A percentile compares a stretch with the other conserved stretches of the same genome.
Evolutionary conservation across 805 yeast species (phyloP).

Genomic region (Nakazawaea anatomiae): DNA sequence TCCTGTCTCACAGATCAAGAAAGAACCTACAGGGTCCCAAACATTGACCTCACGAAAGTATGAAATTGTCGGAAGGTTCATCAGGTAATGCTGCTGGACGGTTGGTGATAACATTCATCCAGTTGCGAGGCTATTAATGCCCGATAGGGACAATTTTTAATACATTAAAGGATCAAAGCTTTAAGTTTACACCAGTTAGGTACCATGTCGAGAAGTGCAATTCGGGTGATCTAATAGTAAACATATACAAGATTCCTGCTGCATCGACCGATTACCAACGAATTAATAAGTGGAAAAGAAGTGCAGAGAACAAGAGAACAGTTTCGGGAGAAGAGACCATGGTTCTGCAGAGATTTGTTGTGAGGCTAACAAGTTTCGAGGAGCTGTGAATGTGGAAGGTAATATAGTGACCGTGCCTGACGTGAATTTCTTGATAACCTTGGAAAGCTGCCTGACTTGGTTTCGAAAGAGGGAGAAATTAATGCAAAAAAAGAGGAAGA

Average conservation of each 20-base stretch:
- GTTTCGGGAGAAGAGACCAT: slow-evolving; percentile 24
- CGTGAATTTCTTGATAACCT: slow-evolving; percentile 46
- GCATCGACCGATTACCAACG: slow-evolving; percentile 54
- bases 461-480: neutral
- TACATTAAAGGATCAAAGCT: no score
- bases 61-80: slow-evolving; percentile 29
- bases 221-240: slow-evolving; percentile 42
- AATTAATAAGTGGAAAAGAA: slow-evolving; percentile 41
- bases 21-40: slow-evolving; percentile 14
- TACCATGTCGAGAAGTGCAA: slow-evolving; percentile 59
- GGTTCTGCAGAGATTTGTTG: slow-evolving; percentile 44
- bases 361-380: slow-evolving; percentile 41
- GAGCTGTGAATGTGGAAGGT: slow-evolving; percentile 30
- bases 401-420: slow-evolving; percentile 38
- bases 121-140: slow-evolving; percentile 53
- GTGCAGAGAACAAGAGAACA: slow-evolving; percentile 32
- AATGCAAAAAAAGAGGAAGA: slow-evolving; percentile 20
- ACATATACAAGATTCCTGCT: slow-evolving; percentile 52
- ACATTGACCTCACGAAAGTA: slow-evolving; percentile 12
- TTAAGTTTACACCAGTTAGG: no score
- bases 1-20: slow-evolving; percentile 30
- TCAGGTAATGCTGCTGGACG: slow-evolving; percentile 42
- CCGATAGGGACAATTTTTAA: slow-evolving; percentile 50
- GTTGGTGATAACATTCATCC: slow-evolving; percentile 67
- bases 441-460: slow-evolving; percentile 19